Conservation (phyloP, 2,329 filamentous ascomycete species). For the Trichoderma oligosporum region DNA sequence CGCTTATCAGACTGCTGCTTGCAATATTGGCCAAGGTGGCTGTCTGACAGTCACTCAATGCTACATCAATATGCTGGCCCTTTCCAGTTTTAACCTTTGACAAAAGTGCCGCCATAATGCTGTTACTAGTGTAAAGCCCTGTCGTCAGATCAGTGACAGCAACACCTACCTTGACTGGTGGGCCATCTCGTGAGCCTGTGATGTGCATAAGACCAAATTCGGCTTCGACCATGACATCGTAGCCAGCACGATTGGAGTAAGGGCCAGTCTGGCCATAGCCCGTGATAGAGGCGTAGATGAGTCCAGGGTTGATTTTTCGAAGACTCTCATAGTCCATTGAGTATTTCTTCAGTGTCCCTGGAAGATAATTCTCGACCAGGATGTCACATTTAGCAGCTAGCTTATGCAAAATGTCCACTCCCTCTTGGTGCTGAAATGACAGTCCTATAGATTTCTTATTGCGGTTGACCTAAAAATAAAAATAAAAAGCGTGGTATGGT, state of each 20-base stretch:
- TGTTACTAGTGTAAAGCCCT: constrained; percentile 89
- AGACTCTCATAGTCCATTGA: constrained; percentile 82
- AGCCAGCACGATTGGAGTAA: constrained; percentile 81
- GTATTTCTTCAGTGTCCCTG: constrained; percentile 86
- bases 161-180: constrained; percentile 94
- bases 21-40: constrained; percentile 94
- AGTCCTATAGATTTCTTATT: constrained; percentile 95
- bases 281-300: constrained; percentile 95
- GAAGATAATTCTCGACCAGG: constrained; percentile 94
- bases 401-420: constrained; percentile 81
- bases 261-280: constrained; percentile 96
- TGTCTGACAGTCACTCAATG: constrained; percentile 90
- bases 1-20: constrained; percentile 84
- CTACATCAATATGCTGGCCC: constrained; percentile 90
- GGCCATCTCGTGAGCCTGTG: constrained; percentile 80
- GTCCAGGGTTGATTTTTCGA: constrained; percentile 71
- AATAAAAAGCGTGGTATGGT: neutral
- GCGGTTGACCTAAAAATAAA: constrained; percentile 68
- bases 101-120: constrained; percentile 91
- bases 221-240: constrained; percentile 99
- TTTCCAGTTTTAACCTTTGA: constrained; percentile 67
- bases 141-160: constrained; percentile 96
- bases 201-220: constrained; percentile 99
- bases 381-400: constrained; percentile 84
- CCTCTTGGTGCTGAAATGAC: constrained; percentile 81